These are phyloP conservation scores for maize (Zea mays) DNA, from an alignment of 176 grass and related monocot species.

Conservation along the genomic window DNA sequence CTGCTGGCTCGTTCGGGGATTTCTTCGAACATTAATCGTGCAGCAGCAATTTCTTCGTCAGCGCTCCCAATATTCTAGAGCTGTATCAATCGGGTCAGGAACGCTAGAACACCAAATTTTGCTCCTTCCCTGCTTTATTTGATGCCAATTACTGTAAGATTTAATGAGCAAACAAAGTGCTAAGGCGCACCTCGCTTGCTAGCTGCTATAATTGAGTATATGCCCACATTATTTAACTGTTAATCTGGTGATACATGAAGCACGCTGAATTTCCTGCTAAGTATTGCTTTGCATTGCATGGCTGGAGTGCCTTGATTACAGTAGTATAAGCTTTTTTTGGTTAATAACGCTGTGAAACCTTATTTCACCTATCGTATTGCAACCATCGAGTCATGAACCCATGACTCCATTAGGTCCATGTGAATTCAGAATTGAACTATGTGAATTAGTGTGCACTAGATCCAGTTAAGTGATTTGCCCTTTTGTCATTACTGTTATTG, in stretches of 20 bases:
- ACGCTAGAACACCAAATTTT: not conserved
- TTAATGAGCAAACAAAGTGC: not conserved
- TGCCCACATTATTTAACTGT: not conserved
- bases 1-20: slow-evolving; percentile 29
- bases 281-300: not conserved
- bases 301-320: not conserved
- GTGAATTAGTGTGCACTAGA: not conserved
- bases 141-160: not conserved
- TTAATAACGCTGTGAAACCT: not conserved
- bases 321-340: not conserved
- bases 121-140: not conserved
- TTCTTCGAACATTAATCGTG: slow-evolving; percentile 31
- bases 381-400: not conserved
- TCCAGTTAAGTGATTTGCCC: slow-evolving; percentile 12
- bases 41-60: slow-evolving; percentile 13
- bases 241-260: not conserved
- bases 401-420: not conserved
- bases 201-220: not conserved
- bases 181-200: not conserved
- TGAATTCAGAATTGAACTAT: slow-evolving; percentile 9
- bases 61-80: not conserved
- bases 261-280: not conserved
- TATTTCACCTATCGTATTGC: not conserved
- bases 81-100: not conserved
- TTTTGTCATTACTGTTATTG: slow-evolving; percentile 24